Percentiles rank a stretch among this genome's conserved stretches.
These are phyloP conservation scores for Syncephalastrum monosporum DNA, from an alignment of 371 early-diverging fungal species.

Conservation along the genomic window DNA sequence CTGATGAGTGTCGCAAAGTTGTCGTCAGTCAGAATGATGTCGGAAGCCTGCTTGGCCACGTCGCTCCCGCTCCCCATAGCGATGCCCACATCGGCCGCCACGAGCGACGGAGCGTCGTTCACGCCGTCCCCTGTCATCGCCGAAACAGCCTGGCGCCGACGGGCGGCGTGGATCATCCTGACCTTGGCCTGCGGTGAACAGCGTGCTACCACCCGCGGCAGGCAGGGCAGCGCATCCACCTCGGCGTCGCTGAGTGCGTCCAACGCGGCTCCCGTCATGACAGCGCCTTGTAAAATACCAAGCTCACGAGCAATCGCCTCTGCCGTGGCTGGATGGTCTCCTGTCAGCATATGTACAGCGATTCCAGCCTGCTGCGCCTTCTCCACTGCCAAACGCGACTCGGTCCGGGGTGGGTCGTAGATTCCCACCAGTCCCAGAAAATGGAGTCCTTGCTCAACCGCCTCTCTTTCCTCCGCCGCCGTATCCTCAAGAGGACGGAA, in stretches of 20 bases:
- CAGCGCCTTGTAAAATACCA: slow-evolving; percentile 38
- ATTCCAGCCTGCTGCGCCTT: slow-evolving; percentile 59
- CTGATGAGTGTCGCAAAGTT: slow-evolving; percentile 86
- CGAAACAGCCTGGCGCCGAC: slow-evolving; percentile 66
- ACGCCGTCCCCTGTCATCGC: slow-evolving; percentile 93
- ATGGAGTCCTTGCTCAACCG: slow-evolving; percentile 19
- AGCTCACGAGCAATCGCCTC: slow-evolving; percentile 61
- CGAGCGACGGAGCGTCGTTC: slow-evolving; percentile 91
- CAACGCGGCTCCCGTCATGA: slow-evolving; percentile 82
- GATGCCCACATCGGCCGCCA: slow-evolving; percentile 89
- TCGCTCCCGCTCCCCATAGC: slow-evolving; percentile 95
- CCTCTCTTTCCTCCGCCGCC: slow-evolving; percentile 13
- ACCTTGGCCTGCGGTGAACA: slow-evolving; percentile 96
- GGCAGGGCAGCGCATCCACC: slow-evolving; percentile 69
- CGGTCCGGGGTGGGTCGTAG: slow-evolving; percentile 64
- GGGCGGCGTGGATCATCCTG: slow-evolving; percentile 92
- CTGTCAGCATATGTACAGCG: slow-evolving; percentile 71
- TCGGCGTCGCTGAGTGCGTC: slow-evolving; percentile 80
- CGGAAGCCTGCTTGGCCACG: slow-evolving; percentile 89
- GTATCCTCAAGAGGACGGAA: slow-evolving; percentile 32
- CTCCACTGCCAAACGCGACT: slow-evolving; percentile 48
- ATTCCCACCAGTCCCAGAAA: slow-evolving; percentile 62
- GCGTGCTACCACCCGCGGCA: slow-evolving; percentile 92
- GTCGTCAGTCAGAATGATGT: slow-evolving; percentile 86
- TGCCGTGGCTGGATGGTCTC: slow-evolving; percentile 64